phyloP scores from a whole-genome alignment of 345 rosid genomes.

The Camelina laxa region DNA sequence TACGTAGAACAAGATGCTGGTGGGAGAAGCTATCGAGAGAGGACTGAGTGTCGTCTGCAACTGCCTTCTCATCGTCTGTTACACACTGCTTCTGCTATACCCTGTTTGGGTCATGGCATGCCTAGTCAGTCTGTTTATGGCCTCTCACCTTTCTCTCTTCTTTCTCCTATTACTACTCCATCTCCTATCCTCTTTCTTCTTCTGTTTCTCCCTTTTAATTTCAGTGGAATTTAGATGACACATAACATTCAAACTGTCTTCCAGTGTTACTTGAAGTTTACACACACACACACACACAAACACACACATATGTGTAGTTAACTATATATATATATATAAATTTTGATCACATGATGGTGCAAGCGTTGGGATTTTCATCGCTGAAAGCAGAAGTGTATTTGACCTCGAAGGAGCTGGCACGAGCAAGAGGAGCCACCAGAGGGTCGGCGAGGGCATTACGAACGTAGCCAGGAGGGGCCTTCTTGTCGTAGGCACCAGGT shows the following conservation, averaged over 20 bases:
- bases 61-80: slow-evolving; percentile 28
- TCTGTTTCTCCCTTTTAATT: slow-evolving; percentile 26
- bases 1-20: slow-evolving; percentile 2
- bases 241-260: neutral
- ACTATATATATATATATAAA: neutral
- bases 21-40: slow-evolving; percentile 35
- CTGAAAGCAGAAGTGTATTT: slow-evolving; percentile 57
- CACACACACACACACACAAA: neutral
- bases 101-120: slow-evolving; percentile 40
- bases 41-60: slow-evolving; percentile 15
- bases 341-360: slow-evolving; percentile 57
- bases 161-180: slow-evolving; percentile 35
- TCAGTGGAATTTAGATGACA: slow-evolving; percentile 31
- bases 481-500: slow-evolving; percentile 47
- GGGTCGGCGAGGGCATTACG: slow-evolving; percentile 53
- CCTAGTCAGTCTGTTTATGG: slow-evolving; percentile 35
- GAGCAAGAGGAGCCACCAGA: slow-evolving; percentile 55
- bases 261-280: slow-evolving; percentile 8
- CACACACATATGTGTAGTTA: neutral
- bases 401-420: slow-evolving; percentile 71
- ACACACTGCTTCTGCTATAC: slow-evolving; percentile 32
- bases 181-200: slow-evolving; percentile 31
- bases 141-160: slow-evolving; percentile 38
- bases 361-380: slow-evolving; percentile 60
- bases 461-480: slow-evolving; percentile 48